Percentiles rank a stretch among this genome's conserved stretches.
phyloP scores from a whole-genome alignment of 1,139 yeast genomes.

The Chernovozyma aurita region DNA sequence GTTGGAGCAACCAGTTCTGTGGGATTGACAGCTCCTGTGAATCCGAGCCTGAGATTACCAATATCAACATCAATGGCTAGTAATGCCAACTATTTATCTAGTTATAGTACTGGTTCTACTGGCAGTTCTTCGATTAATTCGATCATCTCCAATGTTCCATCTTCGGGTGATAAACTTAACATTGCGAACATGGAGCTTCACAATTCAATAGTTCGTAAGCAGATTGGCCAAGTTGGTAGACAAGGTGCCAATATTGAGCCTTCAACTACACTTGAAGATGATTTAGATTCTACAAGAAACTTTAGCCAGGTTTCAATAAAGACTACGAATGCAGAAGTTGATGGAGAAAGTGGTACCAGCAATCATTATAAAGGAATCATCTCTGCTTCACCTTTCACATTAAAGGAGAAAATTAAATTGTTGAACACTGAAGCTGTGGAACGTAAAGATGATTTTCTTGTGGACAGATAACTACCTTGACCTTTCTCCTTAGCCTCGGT shows the following conservation, averaged over 20 bases:
- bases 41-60: too few relatives aligned
- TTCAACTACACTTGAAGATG: constrained; percentile 1
- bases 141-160: not conserved
- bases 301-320: constrained; percentile 20
- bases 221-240: not conserved
- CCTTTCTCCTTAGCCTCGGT: too few relatives aligned
- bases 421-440: constrained; percentile 14
- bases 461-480: too few relatives aligned
- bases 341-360: constrained; percentile 21
- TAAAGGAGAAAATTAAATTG: constrained; percentile 28
- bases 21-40: too few relatives aligned
- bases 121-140: not conserved
- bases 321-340: constrained; percentile 30
- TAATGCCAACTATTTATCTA: not conserved
- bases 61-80: not conserved
- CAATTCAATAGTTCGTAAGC: constrained; percentile 5
- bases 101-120: not conserved
- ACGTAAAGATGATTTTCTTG: not conserved
- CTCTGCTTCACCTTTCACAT: constrained; percentile 21
- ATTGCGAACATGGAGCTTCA: constrained; percentile 8
- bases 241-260: not conserved
- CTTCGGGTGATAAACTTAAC: constrained; percentile 8
- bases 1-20: not conserved
- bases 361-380: constrained; percentile 6
- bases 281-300: constrained; percentile 4